Percentiles rank a stretch among this genome's conserved stretches.
Conservation (phyloP, 1,139 yeast species). For the Candida sanyaensis region DNA sequence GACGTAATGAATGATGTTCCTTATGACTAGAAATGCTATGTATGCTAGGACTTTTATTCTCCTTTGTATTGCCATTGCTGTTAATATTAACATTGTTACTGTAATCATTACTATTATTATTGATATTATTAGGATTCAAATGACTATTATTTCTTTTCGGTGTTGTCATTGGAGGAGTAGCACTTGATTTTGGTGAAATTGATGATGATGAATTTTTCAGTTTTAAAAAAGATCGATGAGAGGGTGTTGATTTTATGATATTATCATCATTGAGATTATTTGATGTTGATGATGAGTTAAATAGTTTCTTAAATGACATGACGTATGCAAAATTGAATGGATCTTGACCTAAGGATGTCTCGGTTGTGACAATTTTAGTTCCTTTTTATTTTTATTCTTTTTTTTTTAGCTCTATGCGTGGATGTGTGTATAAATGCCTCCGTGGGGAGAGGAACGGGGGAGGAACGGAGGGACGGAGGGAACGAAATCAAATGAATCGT, state of each 20-base stretch:
- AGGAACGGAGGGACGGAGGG: too few relatives aligned
- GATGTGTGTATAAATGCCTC: not conserved
- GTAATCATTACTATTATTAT: not conserved
- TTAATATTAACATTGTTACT: not conserved
- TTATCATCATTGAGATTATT: conserved; percentile 10
- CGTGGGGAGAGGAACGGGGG: not conserved
- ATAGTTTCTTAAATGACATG: conserved; percentile 14
- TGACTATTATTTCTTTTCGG: conserved; percentile 1
- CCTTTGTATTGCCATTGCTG: not conserved
- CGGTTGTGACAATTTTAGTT: not conserved
- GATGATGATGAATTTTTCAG: conserved; percentile 11
- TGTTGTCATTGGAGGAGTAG: conserved; percentile 8
- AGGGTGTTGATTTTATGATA: conserved; percentile 9
- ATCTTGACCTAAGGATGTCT: not conserved
- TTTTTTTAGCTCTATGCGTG: not conserved
- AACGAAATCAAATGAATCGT: too few relatives aligned
- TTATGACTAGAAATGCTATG: conserved; percentile 3
- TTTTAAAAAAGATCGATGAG: conserved; percentile 14
- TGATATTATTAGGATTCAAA: not conserved
- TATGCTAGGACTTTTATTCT: conserved; percentile 6
- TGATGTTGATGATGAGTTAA: conserved; percentile 12
- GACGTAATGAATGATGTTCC: conserved; percentile 33
- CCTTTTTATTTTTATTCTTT: too few relatives aligned
- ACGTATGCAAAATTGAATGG: not conserved
- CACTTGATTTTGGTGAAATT: conserved; percentile 11